Evolutionary conservation across 495 filamentous ascomycete species (phyloP), one percentile per base, ranked within the genome.

Genomic region (Tuber melanosporum): DNA sequence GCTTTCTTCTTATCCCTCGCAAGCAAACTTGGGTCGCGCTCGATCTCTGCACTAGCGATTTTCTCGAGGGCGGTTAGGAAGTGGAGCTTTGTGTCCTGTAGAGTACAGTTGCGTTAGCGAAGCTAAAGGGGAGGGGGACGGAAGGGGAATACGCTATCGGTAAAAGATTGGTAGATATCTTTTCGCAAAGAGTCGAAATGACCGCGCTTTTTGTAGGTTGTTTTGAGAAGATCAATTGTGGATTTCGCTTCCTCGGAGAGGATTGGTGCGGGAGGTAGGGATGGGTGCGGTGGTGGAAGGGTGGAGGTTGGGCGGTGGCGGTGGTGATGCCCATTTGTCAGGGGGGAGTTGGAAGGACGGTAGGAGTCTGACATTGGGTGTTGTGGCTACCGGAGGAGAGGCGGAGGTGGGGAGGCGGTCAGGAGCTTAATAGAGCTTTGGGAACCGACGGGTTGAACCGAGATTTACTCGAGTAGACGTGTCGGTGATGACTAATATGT

Each of bases 121-220:
- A 39, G 19, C 66, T 14, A 70, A 42, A 20, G 52, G 49, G 52
- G 46, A 42, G 39, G 49, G 78, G 86, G 77, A 86, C 89, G 12
- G 52, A 62, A 62, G 69, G 32, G 12, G 20, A 12, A 57, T 80
- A 80, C 89, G 74, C 87, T 87, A 74, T 90, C 87, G 75, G 88
- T 86, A 74, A 91, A 92, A 72, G 89, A 87, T n/a, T 88, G 86
- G 85, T 89, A 91, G 20, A 91, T 84, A 45, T 88, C 85, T 81
- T 92, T 92, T 73, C 91, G 87, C 70, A 92, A 84, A 57, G 80
- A 84, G 83, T 93, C 91, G 77, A 91, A 93, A 44, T 89, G 89
- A 66, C 91, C 91, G 78, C 91, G 91, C 84, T 92, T 92, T 82
- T 91, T 92, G 82, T 91, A 91, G 14, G 78, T 80, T 9, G 77